Base-by-base conservation (phyloP, 1,139 yeast species). In the Blastobotrys raffinosifermentans region DNA sequence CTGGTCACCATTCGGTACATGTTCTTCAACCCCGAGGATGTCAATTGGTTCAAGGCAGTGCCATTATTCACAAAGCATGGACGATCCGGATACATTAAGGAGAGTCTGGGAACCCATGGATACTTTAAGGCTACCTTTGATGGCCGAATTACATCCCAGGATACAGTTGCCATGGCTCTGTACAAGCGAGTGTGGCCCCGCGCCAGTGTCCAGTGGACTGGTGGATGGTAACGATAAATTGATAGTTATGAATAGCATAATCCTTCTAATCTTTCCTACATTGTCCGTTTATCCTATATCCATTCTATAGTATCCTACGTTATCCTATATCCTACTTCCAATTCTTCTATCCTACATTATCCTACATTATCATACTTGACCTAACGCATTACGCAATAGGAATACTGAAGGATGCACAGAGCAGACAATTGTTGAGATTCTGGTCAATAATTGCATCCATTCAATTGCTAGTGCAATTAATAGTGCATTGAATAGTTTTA, bases 31-130 rank as follows among this genome's bases (percentile, higher is more conserved):
- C 67, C 86, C 9, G 87, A 83, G 31, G 99, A 93, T 58, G 83
- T 93, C 50, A 75, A 75, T 48, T 85, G 84, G 78, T 93, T 83
- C 72, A 85, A 85, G 66, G 82, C 93, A 4, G 81, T 93, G 49
- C 97, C 97, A 27, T 67, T 93, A 47, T 91, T 86, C 61, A 89
- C 97, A 32, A 86, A 85, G 59, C 73, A 80, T 51, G 98, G 98
- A 36, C 77, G 96, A 60, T 72, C 87, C 27, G 99, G 99, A 40
- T 83, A 81, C 60, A 86, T 93, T 60, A 89, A 86, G 62, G 97
- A 91, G 60, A 76, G 89, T 58, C 72, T 93, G 65, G 99, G 99
- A 65, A 93, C 98, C 2, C 98, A 93, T 61, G 99, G 99, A 47
- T 86, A 91, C 66, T 89, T 82, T 72, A 93, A 93, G 66, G 96